These are phyloP conservation scores for Penicillium tannophilum DNA, from an alignment of 495 filamentous ascomycete genomes.

Conservation along the genomic window DNA sequence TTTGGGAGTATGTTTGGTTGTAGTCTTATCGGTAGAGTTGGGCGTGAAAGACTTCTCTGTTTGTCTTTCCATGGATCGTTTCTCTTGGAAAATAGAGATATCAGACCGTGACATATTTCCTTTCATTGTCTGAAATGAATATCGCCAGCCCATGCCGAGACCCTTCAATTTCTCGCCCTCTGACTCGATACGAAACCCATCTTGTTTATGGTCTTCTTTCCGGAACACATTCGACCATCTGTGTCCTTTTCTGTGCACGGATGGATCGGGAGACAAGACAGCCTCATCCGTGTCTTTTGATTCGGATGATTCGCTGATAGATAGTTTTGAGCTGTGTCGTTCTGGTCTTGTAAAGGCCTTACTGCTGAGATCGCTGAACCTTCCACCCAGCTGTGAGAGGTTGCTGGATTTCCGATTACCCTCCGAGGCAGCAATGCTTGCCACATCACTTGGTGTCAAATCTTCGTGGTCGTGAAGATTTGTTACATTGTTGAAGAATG, in stretches of 20 bases:
- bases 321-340: background rate
- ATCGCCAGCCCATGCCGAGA: background rate
- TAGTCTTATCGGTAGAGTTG: background rate
- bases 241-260: background rate
- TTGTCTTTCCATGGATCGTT: background rate
- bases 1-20: background rate
- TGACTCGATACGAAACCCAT: background rate
- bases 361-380: background rate
- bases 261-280: background rate
- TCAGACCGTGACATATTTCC: background rate
- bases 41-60: background rate
- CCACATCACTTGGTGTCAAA: background rate
- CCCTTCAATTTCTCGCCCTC: background rate
- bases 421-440: background rate
- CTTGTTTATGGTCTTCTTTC: background rate
- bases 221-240: background rate
- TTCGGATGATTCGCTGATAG: background rate
- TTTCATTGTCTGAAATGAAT: slow-evolving; percentile 1
- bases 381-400: background rate
- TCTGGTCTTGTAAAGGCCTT: slow-evolving; percentile 1
- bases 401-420: background rate
- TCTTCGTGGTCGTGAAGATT: background rate
- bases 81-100: background rate
- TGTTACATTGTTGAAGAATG: background rate
- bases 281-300: background rate